Evolutionary conservation across 2,329 filamentous ascomycete genomes (phyloP).

Genomic region (Paracoccidioides lutzii): DNA sequence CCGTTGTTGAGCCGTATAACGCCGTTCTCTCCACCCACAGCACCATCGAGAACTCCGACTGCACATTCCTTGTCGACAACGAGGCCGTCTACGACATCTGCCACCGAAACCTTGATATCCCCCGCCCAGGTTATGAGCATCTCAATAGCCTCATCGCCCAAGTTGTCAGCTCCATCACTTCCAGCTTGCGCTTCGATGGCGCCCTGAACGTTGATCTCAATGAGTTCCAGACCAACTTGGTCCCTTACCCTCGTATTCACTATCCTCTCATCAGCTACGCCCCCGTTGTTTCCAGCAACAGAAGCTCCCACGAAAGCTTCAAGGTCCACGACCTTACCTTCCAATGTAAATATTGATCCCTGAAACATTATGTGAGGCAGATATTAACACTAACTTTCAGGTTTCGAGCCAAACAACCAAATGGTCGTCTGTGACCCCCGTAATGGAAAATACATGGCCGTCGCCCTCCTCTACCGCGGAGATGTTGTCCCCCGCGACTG

Average conservation of each 20-base stretch:
- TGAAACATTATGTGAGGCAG: not conserved
- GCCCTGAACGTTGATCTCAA: slow-evolving; percentile 55
- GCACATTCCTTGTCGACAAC: slow-evolving; percentile 56
- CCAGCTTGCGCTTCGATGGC: slow-evolving; percentile 52
- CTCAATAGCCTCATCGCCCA: slow-evolving; percentile 55
- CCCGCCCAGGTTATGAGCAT: slow-evolving; percentile 51
- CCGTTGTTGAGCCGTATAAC: slow-evolving; percentile 58
- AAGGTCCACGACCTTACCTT: slow-evolving; percentile 63
- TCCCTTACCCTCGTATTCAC: slow-evolving; percentile 55
- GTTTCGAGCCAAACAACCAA: slow-evolving; percentile 56
- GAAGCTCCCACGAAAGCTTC: slow-evolving; percentile 78
- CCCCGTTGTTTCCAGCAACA: slow-evolving; percentile 52
- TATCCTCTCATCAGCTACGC: slow-evolving; percentile 55
- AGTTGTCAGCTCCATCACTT: slow-evolving; percentile 55
- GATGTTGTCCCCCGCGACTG: slow-evolving; percentile 53
- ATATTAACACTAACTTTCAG: slow-evolving; percentile 19
- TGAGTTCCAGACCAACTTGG: slow-evolving; percentile 58
- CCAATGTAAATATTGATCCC: slow-evolving; percentile 38
- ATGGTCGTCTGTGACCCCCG: slow-evolving; percentile 57
- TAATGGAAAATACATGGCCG: slow-evolving; percentile 58
- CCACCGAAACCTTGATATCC: slow-evolving; percentile 51
- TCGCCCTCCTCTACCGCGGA: slow-evolving; percentile 53
- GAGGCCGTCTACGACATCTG: slow-evolving; percentile 58
- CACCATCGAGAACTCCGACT: slow-evolving; percentile 56
- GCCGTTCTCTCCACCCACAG: slow-evolving; percentile 44